Conservation (phyloP, 257 asterid species). For the Nicotiana sylvestris region DNA sequence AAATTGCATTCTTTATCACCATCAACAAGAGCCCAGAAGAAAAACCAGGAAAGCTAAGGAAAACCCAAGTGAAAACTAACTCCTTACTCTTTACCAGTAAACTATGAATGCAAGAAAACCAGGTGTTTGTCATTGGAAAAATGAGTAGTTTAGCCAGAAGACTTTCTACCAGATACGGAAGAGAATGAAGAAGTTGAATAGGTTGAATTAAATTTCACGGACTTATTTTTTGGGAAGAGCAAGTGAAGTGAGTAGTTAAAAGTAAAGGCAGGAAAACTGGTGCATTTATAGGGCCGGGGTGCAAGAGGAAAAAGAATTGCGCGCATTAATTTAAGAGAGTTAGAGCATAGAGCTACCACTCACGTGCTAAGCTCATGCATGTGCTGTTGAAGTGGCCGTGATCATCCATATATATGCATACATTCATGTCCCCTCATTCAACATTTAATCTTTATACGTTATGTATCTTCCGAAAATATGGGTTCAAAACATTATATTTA, state of each 20-base stretch:
- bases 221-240: neutral
- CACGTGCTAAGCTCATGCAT: conserved; percentile 42
- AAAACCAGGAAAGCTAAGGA: conserved; percentile 13
- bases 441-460: no score
- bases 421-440: neutral
- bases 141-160: neutral
- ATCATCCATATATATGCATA: neutral
- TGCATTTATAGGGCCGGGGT: conserved; percentile 22
- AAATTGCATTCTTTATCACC: conserved; percentile 32
- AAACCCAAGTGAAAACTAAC: conserved; percentile 24
- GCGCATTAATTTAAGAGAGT: conserved; percentile 32
- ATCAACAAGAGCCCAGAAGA: conserved; percentile 31
- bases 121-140: conserved; percentile 27
- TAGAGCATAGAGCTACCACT: conserved; percentile 23
- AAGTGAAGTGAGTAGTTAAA: neutral
- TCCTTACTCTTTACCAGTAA: conserved; percentile 9
- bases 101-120: conserved; percentile 26
- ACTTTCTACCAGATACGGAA: neutral
- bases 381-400: neutral
- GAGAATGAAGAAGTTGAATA: neutral
- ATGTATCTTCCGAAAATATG: no score
- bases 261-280: neutral
- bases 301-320: neutral
- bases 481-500: no score
- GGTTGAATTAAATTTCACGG: neutral